Conservation (phyloP, 495 filamentous ascomycete species). For the Jackrogersella multiformis region DNA sequence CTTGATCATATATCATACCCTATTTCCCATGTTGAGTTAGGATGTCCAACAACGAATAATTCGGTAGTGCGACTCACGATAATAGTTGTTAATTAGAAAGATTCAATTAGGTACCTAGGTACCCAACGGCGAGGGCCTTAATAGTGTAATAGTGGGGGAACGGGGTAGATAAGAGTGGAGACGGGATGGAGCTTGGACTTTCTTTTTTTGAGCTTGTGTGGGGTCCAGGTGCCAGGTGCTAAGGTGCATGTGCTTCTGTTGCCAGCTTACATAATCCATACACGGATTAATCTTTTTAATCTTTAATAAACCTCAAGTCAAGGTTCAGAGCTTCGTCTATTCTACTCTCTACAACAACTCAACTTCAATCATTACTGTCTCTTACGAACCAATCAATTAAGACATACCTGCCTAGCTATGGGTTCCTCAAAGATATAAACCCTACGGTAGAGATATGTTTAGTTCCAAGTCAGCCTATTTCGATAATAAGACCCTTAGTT, state of each 20-base stretch:
- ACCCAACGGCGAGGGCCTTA: neutral
- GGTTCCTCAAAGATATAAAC: no score
- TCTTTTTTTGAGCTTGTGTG: neutral
- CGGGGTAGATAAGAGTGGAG: neutral
- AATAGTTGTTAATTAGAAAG: neutral
- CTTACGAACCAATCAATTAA: no score
- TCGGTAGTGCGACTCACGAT: neutral
- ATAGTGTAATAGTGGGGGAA: no score
- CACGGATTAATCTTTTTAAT: neutral
- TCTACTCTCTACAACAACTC: no score
- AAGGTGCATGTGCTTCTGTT: neutral
- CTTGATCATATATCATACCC: neutral
- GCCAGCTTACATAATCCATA: neutral
- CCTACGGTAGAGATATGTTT: no score
- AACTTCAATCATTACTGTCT: no score
- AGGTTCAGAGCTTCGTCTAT: no score
- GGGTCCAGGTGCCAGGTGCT: neutral
- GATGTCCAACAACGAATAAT: neutral
- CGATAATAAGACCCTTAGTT: neutral
- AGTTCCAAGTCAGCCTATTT: no score
- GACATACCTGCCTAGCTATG: no score
- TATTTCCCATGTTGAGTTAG: neutral
- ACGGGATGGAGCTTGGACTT: slow-evolving; percentile 14
- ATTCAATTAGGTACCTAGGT: neutral
- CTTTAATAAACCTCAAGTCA: no score